Percentiles rank a stretch among this genome's conserved stretches.
These are phyloP conservation scores for Scleroderma citrinum DNA, from an alignment of 768 basidiomycete species.

Conservation along the genomic window DNA sequence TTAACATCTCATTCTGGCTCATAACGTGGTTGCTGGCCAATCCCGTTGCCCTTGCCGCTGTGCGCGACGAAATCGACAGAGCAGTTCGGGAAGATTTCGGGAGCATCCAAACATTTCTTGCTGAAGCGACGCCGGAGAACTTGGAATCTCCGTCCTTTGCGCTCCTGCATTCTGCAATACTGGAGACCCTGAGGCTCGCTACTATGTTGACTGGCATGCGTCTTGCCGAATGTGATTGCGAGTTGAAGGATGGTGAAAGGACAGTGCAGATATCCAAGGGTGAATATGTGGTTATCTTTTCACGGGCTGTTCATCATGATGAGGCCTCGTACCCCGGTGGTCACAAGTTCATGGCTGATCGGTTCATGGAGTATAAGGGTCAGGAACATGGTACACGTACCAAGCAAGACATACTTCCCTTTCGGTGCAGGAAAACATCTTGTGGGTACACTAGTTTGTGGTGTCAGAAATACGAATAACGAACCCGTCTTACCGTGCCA, in stretches of 20 bases:
- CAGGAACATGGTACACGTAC: conserved; percentile 9
- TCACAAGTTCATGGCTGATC: conserved; percentile 14
- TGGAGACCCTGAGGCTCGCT: conserved; percentile 22
- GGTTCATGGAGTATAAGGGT: conserved; percentile 13
- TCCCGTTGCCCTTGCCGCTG: no score
- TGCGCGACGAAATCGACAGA: no score
- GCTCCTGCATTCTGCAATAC: conserved; percentile 20
- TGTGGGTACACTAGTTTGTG: background rate
- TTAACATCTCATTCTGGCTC: conserved; percentile 16
- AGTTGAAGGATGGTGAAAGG: conserved; percentile 6
- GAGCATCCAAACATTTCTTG: conserved; percentile 9
- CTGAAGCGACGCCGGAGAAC: conserved; percentile 3
- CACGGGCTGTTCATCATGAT: conserved; percentile 16
- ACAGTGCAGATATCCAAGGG: conserved; percentile 15
- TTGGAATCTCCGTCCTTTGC: conserved; percentile 15
- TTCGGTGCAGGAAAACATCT: no score
- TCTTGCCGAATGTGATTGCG: conserved; percentile 12
- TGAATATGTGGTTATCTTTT: conserved; percentile 14
- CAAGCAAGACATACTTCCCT: conserved; percentile 8
- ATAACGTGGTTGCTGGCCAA: no score
- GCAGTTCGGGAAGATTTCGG: no score
- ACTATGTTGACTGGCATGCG: conserved; percentile 12
- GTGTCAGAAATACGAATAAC: no score
- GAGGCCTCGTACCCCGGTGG: conserved; percentile 6
- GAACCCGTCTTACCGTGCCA: background rate